Evolutionary conservation across 352 stramenopile species (phyloP).

Genomic region (Phytophthora nicotianae): DNA sequence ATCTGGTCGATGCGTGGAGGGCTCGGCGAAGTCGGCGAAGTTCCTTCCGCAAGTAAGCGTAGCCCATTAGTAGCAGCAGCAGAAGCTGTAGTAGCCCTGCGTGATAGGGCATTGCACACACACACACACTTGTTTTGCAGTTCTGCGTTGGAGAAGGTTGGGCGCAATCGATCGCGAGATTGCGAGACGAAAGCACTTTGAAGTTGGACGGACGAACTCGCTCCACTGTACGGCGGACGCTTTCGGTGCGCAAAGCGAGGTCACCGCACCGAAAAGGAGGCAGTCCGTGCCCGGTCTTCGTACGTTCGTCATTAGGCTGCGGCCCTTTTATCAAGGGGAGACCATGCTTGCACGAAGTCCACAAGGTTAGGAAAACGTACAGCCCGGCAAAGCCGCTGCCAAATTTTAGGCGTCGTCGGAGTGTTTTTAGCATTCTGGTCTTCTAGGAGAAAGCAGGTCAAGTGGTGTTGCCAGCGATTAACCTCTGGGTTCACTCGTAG

Average conservation of each 20-base stretch:
- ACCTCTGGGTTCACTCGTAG: background rate
- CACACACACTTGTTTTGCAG: no score
- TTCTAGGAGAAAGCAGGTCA: background rate
- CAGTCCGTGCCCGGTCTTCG: slow-evolving; percentile 4
- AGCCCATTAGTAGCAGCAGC: background rate
- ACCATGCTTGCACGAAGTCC: background rate
- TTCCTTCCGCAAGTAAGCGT: background rate
- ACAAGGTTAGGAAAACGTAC: slow-evolving; percentile 20
- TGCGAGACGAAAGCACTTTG: slow-evolving; percentile 2
- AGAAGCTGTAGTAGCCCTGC: background rate
- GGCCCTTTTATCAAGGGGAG: slow-evolving; percentile 21
- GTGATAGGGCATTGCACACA: background rate
- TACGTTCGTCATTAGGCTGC: slow-evolving; percentile 21
- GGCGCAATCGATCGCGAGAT: background rate
- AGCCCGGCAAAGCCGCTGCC: slow-evolving; percentile 18
- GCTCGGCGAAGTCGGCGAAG: slow-evolving; percentile 15
- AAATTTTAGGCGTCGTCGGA: slow-evolving; percentile 23
- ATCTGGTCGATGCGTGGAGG: slow-evolving; percentile 17
- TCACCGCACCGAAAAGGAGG: slow-evolving; percentile 27
- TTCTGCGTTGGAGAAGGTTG: background rate
- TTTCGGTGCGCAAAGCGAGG: slow-evolving; percentile 25
- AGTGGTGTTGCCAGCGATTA: no score
- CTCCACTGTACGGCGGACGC: slow-evolving; percentile 2
- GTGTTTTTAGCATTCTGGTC: background rate
- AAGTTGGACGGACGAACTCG: slow-evolving; percentile 23